Evolutionary conservation across 345 rosid species (phyloP), one percentile per base, ranked within the genome.

Genomic region (Clarkia xantiana): DNA sequence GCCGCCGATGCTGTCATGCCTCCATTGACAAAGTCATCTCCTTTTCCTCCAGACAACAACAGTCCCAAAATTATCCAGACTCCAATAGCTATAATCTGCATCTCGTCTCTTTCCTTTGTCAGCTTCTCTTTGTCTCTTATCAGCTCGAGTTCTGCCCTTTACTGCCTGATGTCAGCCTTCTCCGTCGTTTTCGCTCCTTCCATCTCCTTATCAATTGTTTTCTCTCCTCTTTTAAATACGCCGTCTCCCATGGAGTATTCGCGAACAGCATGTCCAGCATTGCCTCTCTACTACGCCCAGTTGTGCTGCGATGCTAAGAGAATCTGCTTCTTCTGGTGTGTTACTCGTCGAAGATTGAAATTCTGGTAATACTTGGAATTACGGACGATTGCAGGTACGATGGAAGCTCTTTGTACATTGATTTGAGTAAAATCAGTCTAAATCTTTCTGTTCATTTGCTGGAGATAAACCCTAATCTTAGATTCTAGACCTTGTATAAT

Each of bases 131-230:
- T 51, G 72, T 60, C 72, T n/a, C n/a, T 40, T 41, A 44, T 42
- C 39, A 38, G 14, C 40, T 11, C 52, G 16, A 18, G 10, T 29
- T 38, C 23, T 8, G 14, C 13, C 9, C 25, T 3, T 18, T 18
- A 11, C 22, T 45, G 69, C 72, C 74, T 44, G 38, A 44, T 66
- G 67, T 48, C 48, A 62, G 42, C 20, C 45, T 11, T 46, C 61
- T 60, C 54, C 54, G 50, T 61, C 47, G 34, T 56, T 52, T 19
- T 14, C 62, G 11, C 54, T 47, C 22, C 14, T 36, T 44, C 22
- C 14, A 18, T 44, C 22, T 9, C 18, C 54, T 15, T 23, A 11
- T 53, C 47, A 53, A 13, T 48, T 52, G 58, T 54, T 22, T 22
- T 61, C 57, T 40, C 29, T 56, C 34, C 18, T 38, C 63, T 57